Evolutionary conservation across 2,329 filamentous ascomycete species (phyloP), one percentile per base, ranked within the genome.

Genomic region (Neodidymelliopsis sp.): DNA sequence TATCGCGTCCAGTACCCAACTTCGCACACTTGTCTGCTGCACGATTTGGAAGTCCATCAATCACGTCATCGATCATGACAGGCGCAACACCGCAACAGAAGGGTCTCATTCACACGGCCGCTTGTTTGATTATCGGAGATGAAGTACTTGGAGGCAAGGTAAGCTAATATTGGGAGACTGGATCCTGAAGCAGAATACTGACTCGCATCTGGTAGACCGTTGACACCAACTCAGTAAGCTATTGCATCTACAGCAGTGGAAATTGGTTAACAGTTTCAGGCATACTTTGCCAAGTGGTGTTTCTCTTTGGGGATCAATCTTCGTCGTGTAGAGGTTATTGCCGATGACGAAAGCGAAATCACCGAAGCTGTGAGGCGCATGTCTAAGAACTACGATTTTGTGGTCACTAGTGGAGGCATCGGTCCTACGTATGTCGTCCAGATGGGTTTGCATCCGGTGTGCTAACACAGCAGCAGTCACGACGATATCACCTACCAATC

Each of bases 401-500:
- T 99, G 34, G 90, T 97, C 4, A 97, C 94, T 6, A 94, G 89
- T 63, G 93, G 94, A 59, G 93, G 94, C 22, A 97, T 99, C 67
- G 93, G 93, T 9, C 94, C 94, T 58, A 97, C 93, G 89, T 93
- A 76, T 78, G 86, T 74, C 48, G 56, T 23, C 9, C 16, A 18
- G 15, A 13, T n/a, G 47, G 41, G 39, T n/a, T 31, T 23, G 20
- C 43, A 24, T 18, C 43, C 39, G 43, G 37, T 55, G 36, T 42
- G 49, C 49, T 35, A 19, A 54, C 44, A 46, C 42, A 38, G 54
- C 13, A 15, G 6, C 10, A 95, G 90, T 46, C 93, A 97, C 78
- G 94, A 99, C 74, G 94, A 99, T 70, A 97, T 97, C 62, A 97
- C 94, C 19, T 99, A 99, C 76, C 81, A 89, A 67, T 93, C 91